A percentile compares a stretch with the other conserved stretches of the same genome.
These are phyloP conservation scores for Kalmusia sp. DNA, from an alignment of 2,329 filamentous ascomycete genomes.

Conservation along the genomic window DNA sequence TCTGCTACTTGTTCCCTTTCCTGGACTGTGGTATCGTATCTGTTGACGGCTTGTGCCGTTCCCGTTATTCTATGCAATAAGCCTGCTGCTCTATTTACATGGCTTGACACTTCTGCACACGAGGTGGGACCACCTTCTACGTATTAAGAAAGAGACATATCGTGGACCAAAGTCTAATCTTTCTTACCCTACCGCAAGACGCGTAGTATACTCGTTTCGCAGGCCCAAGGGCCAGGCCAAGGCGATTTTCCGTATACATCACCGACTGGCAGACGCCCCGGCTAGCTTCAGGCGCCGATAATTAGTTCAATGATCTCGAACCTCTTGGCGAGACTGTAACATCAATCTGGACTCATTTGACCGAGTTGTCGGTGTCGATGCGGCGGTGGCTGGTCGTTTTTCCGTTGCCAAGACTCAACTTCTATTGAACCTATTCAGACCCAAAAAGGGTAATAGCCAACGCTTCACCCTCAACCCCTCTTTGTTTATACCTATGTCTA, in stretches of 20 bases:
- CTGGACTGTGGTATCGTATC: too few relatives aligned
- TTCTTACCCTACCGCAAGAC: neutral
- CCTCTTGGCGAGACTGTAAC: neutral
- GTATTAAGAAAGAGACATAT: constrained; percentile 1
- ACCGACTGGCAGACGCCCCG: neutral
- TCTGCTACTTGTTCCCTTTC: too few relatives aligned
- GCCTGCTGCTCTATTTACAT: neutral
- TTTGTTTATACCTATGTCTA: constrained; percentile 17
- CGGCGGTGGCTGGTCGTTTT: neutral
- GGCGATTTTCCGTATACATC: neutral
- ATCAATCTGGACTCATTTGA: neutral
- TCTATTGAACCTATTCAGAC: constrained; percentile 40
- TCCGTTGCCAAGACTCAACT: constrained; percentile 26
- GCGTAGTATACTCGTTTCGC: too few relatives aligned
- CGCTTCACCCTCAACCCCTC: constrained; percentile 17
- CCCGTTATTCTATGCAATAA: too few relatives aligned
- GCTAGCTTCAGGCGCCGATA: neutral
- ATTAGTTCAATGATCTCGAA: neutral
- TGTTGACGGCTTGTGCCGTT: too few relatives aligned
- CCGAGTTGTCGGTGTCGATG: neutral
- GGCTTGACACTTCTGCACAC: neutral
- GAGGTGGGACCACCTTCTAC: neutral
- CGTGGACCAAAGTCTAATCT: neutral
- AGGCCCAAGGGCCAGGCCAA: too few relatives aligned
- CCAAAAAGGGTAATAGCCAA: constrained; percentile 25